These are phyloP conservation scores for Thermothielavioides terrestris DNA, from an alignment of 495 filamentous ascomycete species.

Conservation along the genomic window DNA sequence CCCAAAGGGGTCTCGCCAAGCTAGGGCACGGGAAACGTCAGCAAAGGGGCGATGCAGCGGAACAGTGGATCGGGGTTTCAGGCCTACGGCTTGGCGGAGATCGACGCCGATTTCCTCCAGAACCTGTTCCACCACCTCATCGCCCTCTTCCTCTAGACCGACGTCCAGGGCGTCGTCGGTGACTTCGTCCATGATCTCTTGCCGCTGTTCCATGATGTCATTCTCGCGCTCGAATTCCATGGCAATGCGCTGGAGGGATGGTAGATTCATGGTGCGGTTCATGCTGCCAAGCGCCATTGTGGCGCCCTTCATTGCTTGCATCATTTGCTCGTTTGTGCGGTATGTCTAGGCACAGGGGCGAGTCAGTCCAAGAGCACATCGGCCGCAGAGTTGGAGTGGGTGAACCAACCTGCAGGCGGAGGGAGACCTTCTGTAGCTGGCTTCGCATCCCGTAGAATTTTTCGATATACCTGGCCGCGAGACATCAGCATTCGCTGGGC, in stretches of 20 bases:
- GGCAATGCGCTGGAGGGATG: conserved; percentile 87
- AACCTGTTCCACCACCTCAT: conserved; percentile 93
- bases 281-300: conserved; percentile 87
- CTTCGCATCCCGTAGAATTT: conserved; percentile 98
- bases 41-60: neutral
- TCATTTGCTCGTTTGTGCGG: conserved; percentile 98
- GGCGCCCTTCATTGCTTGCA: conserved; percentile 98
- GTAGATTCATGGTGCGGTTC: conserved; percentile 96
- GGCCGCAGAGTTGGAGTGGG: neutral
- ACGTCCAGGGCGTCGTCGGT: conserved; percentile 96
- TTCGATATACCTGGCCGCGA: conserved; percentile 66
- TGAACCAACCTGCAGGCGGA: conserved; percentile 75
- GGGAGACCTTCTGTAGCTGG: conserved; percentile 87
- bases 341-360: conserved; percentile 57
- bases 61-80: neutral
- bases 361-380: conserved; percentile 2
- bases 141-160: conserved; percentile 81
- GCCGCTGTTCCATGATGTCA: conserved; percentile 96
- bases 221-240: conserved; percentile 99
- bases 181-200: conserved; percentile 99
- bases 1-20: conserved; percentile 73
- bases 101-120: conserved; percentile 96
- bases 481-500: conserved; percentile 1
- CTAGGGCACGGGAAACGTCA: conserved; percentile 34
- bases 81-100: conserved; percentile 71